A percentile compares a stretch with the other conserved stretches of the same genome.
Evolutionary conservation across 2,329 filamentous ascomycete genomes (phyloP).

Genomic region (Neopestalotiopsis sp.): DNA sequence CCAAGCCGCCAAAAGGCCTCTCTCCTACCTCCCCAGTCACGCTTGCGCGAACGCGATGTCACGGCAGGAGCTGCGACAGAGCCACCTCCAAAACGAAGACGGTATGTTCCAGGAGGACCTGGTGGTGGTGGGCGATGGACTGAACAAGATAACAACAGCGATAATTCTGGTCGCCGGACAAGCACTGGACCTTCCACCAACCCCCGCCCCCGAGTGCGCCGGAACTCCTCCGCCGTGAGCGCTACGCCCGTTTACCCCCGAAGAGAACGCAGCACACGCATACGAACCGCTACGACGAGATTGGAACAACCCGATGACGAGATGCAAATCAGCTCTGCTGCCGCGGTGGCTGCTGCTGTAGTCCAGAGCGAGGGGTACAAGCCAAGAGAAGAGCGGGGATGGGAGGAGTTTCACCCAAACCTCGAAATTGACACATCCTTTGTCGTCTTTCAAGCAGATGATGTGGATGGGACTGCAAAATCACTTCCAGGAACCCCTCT

Average conservation of each 20-base stretch:
- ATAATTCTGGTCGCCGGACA: constrained; percentile 53
- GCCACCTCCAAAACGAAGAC: constrained; percentile 71
- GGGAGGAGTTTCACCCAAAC: constrained; percentile 97
- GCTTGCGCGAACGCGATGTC: constrained; percentile 39
- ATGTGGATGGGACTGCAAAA: constrained; percentile 77
- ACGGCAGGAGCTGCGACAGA: constrained; percentile 50
- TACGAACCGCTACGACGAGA: constrained; percentile 56
- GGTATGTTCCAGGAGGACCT: constrained; percentile 85
- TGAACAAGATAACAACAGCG: constrained; percentile 70
- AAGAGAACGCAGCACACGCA: constrained; percentile 62
- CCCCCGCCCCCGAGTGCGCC: constrained; percentile 53
- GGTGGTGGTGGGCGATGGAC: constrained; percentile 86
- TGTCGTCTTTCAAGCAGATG: constrained; percentile 78
- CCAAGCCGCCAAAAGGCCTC: constrained; percentile 26
- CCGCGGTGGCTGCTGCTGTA: constrained; percentile 84
- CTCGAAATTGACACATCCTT: constrained; percentile 86
- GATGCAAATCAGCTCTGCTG: constrained; percentile 84
- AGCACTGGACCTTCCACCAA: constrained; percentile 51
- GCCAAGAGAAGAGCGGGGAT: constrained; percentile 92
- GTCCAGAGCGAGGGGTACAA: constrained; percentile 97
- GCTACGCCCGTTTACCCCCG: constrained; percentile 55
- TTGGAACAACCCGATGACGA: constrained; percentile 57
- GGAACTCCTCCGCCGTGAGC: constrained; percentile 54
- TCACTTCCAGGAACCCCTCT: constrained; percentile 44
- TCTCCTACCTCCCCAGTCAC: constrained; percentile 22